phyloP scores from a whole-genome alignment of 2,329 filamentous ascomycete genomes.

The Dendryphion nanum region DNA sequence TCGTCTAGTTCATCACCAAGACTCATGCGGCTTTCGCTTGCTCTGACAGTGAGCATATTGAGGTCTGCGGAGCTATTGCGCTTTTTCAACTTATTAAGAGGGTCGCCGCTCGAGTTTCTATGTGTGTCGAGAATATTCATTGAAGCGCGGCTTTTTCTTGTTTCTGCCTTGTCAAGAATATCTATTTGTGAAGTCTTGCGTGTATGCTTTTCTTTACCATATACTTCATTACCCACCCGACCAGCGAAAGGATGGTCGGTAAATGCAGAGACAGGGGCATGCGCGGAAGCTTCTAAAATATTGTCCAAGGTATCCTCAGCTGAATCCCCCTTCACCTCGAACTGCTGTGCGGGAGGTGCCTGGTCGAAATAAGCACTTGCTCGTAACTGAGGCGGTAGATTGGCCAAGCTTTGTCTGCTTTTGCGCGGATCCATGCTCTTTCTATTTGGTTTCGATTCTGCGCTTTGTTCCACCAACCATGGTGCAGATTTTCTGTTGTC shows the following conservation, averaged over 20 bases:
- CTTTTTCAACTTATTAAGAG: slow-evolving; percentile 42
- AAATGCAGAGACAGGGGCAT: slow-evolving; percentile 85
- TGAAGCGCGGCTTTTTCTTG: slow-evolving; percentile 37
- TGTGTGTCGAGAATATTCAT: slow-evolving; percentile 38
- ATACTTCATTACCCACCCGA: slow-evolving; percentile 71
- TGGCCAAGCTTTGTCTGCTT: slow-evolving; percentile 46
- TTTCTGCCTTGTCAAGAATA: slow-evolving; percentile 14
- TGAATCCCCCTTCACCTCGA: slow-evolving; percentile 68
- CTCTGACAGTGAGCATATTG: slow-evolving; percentile 32
- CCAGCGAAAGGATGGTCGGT: slow-evolving; percentile 85
- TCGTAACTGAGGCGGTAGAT: slow-evolving; percentile 77
- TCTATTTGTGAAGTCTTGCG: slow-evolving; percentile 42
- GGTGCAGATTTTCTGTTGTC: slow-evolving; percentile 54
- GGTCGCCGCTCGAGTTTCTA: slow-evolving; percentile 36
- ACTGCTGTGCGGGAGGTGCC: slow-evolving; percentile 56
- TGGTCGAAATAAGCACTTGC: slow-evolving; percentile 90
- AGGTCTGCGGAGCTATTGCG: slow-evolving; percentile 40
- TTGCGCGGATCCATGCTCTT: slow-evolving; percentile 31
- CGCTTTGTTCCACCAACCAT: slow-evolving; percentile 38
- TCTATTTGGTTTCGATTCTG: slow-evolving; percentile 17
- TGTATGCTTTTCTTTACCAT: slow-evolving; percentile 51
- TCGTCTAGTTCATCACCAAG: slow-evolving; percentile 33
- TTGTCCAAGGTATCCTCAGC: slow-evolving; percentile 86
- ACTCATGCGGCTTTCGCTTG: slow-evolving; percentile 37
- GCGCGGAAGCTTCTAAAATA: slow-evolving; percentile 85